Evolutionary conservation across 371 early-diverging fungal species (phyloP), one percentile per base, ranked within the genome.

Genomic region (Mortierella sp.): DNA sequence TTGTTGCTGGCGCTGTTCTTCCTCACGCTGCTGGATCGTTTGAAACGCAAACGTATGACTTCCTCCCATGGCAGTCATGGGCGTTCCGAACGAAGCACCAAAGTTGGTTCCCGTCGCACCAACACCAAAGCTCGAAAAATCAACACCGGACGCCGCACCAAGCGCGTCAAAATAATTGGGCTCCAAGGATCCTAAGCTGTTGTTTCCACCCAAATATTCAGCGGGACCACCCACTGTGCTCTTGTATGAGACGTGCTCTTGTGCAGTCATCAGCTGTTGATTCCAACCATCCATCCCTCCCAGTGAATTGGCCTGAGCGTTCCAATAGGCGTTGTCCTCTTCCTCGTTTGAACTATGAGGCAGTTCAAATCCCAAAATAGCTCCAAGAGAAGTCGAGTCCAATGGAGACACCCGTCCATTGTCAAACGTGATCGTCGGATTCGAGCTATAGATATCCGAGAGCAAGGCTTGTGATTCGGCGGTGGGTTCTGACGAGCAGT

Each of bases 261-360:
- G 69, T 2, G 76, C 76, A 17, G 69, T 60, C 76, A 75, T 75
- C 24, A 75, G 43, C 61, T 75, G 76, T 30, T 75, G 76, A 34
- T 75, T 75, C 76, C 76, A 75, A 12, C 76, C 76, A 26, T 75
- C 76, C 76, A 75, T 75, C 14, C 76, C 76, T 56, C 76, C 76
- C 28, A 75, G 19, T 3, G 76, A 75, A 46, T 75, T 75, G 49
- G 76, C 76, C 34, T 75, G 76, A 0, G 69, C 76, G 39, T 75
- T 75, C 76, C 76, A 75, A 39, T 75, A 75, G 15, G 67, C 73
- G 54, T 51, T 63, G 21, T 72, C 73, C 39, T 75, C 76, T 0
- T 75, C 76, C 32, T 75, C 76, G 44, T 75, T 69, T 12, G 76
- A 24, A 37, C 69, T 69, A 48, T 69, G 76, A 11, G 69, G 68